Evolutionary conservation across 192 early-diverging fungal species (phyloP).

Genomic region (Spizellomyces punctatus): DNA sequence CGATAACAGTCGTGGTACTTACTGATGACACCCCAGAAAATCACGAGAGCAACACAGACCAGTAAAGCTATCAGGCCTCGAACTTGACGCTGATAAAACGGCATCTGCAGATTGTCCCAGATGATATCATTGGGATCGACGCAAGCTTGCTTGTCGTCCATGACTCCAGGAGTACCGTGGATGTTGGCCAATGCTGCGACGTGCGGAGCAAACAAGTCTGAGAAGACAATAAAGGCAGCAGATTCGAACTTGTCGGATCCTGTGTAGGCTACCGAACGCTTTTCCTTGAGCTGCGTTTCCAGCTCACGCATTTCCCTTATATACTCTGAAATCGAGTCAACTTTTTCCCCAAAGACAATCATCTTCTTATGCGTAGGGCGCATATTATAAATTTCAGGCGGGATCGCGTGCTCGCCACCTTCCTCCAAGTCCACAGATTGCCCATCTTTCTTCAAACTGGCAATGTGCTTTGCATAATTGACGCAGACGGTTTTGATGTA

Average conservation of each 20-base stretch:
- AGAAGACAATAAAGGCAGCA: conserved; percentile 79
- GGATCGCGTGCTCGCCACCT: background rate
- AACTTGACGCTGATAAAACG: conserved; percentile 49
- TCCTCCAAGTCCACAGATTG: conserved; percentile 3
- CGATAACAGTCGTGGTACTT: background rate
- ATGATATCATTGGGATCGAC: conserved; percentile 74
- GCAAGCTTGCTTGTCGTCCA: conserved; percentile 64
- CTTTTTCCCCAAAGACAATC: background rate
- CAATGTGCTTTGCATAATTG: background rate
- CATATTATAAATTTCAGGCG: background rate
- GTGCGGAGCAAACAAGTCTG: conserved; percentile 70
- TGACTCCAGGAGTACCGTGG: conserved; percentile 59
- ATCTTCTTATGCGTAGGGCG: conserved; percentile 4
- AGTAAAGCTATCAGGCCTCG: conserved; percentile 55
- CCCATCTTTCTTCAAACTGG: background rate
- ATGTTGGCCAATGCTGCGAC: conserved; percentile 70
- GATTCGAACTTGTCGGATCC: conserved; percentile 38
- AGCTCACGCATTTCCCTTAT: conserved; percentile 1
- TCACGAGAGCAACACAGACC: conserved; percentile 30
- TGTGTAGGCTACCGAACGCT: conserved; percentile 8
- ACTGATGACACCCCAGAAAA: conserved; percentile 59
- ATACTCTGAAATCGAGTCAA: conserved; percentile 11
- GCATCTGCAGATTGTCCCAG: conserved; percentile 74
- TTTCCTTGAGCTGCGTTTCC: background rate
- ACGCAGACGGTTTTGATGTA: conserved; percentile 7